Evolutionary conservation across 2,329 filamentous ascomycete species (phyloP).

Genomic region (Aspergillus alliaceus): DNA sequence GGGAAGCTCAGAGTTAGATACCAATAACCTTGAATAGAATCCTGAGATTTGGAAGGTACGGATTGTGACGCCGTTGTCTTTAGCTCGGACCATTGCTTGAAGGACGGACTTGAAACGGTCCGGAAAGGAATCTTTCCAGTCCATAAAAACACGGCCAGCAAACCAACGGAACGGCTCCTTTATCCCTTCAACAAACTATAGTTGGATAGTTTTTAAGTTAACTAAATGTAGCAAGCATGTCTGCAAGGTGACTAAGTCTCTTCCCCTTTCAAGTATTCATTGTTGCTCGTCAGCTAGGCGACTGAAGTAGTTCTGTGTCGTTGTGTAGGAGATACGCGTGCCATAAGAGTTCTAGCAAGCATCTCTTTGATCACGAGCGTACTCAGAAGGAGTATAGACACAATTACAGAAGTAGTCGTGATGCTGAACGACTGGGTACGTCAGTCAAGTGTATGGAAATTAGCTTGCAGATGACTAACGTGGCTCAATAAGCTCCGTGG

Average conservation of each 20-base stretch:
- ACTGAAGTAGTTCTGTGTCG: conserved; percentile 8
- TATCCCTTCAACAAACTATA: conserved; percentile 2
- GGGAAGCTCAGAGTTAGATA: neutral
- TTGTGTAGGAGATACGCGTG: too few species aligned
- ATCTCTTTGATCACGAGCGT: conserved; percentile 1
- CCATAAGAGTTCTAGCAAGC: too few species aligned
- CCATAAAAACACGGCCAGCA: conserved; percentile 1
- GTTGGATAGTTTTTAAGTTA: neutral
- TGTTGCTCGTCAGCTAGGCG: neutral
- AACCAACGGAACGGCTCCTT: conserved; percentile 7
- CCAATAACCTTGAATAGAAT: conserved; percentile 2
- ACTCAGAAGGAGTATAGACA: conserved; percentile 6
- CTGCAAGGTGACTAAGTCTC: neutral
- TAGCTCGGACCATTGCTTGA: neutral
- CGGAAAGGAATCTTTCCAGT: conserved; percentile 1
- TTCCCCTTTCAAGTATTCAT: neutral
- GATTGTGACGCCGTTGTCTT: neutral
- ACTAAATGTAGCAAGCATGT: neutral
- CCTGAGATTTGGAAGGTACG: conserved; percentile 3
- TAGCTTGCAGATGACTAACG: too few species aligned
- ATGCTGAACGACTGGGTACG: too few species aligned
- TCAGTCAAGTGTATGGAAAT: too few species aligned
- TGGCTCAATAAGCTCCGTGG: too few species aligned
- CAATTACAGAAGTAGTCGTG: conserved; percentile 1
- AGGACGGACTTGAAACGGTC: neutral